phyloP scores from a whole-genome alignment of 75 land plant species.

The Pinus tabuliformis region DNA sequence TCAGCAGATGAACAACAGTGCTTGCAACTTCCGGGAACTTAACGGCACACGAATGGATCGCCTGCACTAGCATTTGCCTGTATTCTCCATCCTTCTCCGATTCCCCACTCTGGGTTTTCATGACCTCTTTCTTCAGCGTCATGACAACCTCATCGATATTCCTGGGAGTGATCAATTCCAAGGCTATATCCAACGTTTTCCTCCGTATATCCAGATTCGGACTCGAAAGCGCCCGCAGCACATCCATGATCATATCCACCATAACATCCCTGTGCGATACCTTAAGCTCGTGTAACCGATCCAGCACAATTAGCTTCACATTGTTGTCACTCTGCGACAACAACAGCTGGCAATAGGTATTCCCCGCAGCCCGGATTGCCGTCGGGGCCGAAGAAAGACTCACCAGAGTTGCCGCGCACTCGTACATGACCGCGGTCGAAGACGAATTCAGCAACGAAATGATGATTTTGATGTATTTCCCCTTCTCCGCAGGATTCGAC shows the following conservation, averaged over 20 bases:
- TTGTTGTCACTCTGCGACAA: slow-evolving; percentile 91
- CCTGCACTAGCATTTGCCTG: slow-evolving; percentile 89
- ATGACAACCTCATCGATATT: slow-evolving; percentile 89
- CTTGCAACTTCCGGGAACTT: slow-evolving; percentile 95
- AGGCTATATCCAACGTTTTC: slow-evolving; percentile 78
- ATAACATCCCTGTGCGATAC: slow-evolving; percentile 72
- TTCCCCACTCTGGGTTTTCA: slow-evolving; percentile 90
- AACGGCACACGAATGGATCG: slow-evolving; percentile 85
- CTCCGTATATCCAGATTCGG: slow-evolving; percentile 88
- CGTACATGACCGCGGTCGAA: slow-evolving; percentile 82
- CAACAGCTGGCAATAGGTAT: slow-evolving; percentile 88
- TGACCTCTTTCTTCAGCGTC: slow-evolving; percentile 82
- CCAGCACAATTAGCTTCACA: slow-evolving; percentile 92
- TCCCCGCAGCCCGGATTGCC: slow-evolving; percentile 86
- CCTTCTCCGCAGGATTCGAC: slow-evolving; percentile 69
- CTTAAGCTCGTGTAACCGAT: slow-evolving; percentile 81
- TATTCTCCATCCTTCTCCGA: slow-evolving; percentile 93
- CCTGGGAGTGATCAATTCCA: slow-evolving; percentile 80
- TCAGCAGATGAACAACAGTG: slow-evolving; percentile 87
- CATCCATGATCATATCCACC: slow-evolving; percentile 94
- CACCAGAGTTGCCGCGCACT: slow-evolving; percentile 84
- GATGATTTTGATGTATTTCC: slow-evolving; percentile 82
- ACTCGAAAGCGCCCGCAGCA: slow-evolving; percentile 78
- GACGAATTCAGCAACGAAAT: slow-evolving; percentile 64
- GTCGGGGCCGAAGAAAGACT: slow-evolving; percentile 91